Conservation (phyloP, 2,329 filamentous ascomycete genomes). For the Venturia pyrina region DNA sequence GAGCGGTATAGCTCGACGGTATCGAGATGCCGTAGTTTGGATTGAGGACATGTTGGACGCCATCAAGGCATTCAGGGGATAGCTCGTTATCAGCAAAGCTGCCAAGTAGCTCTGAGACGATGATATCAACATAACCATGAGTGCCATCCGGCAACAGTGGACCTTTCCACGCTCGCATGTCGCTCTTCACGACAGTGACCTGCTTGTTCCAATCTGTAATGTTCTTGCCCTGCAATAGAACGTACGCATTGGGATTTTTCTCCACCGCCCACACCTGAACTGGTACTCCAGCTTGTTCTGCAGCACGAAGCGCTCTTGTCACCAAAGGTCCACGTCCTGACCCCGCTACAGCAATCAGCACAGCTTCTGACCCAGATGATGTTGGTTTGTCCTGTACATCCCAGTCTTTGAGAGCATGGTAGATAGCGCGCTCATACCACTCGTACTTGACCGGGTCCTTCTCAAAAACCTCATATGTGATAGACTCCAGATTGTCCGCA, state of each 20-base stretch:
- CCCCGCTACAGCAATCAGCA: slow-evolving; percentile 85
- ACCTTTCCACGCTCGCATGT: slow-evolving; percentile 95
- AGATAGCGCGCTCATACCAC: slow-evolving; percentile 82
- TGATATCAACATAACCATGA: slow-evolving; percentile 70
- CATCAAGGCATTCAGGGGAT: slow-evolving; percentile 91
- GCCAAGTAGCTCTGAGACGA: slow-evolving; percentile 87
- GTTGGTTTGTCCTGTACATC: slow-evolving; percentile 60
- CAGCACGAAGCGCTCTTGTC: slow-evolving; percentile 74
- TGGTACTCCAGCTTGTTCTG: slow-evolving; percentile 61
- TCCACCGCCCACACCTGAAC: slow-evolving; percentile 89
- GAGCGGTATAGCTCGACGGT: slow-evolving; percentile 84
- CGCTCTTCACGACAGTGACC: slow-evolving; percentile 85
- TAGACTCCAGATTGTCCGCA: slow-evolving; percentile 91
- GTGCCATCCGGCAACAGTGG: slow-evolving; percentile 47
- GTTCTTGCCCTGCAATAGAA: slow-evolving; percentile 83
- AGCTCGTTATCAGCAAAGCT: slow-evolving; percentile 97
- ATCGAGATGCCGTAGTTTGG: slow-evolving; percentile 82
- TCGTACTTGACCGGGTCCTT: slow-evolving; percentile 97
- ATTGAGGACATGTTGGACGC: slow-evolving; percentile 82
- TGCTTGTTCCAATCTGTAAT: slow-evolving; percentile 63
- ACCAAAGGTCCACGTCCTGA: slow-evolving; percentile 89
- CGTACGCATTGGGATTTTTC: slow-evolving; percentile 97
- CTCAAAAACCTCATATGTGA: slow-evolving; percentile 97
- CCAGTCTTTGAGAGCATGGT: slow-evolving; percentile 75
- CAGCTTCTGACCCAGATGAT: slow-evolving; percentile 55